These are phyloP conservation scores for Sporothrix mexicana DNA, from an alignment of 2,329 filamentous ascomycete genomes.

Conservation along the genomic window DNA sequence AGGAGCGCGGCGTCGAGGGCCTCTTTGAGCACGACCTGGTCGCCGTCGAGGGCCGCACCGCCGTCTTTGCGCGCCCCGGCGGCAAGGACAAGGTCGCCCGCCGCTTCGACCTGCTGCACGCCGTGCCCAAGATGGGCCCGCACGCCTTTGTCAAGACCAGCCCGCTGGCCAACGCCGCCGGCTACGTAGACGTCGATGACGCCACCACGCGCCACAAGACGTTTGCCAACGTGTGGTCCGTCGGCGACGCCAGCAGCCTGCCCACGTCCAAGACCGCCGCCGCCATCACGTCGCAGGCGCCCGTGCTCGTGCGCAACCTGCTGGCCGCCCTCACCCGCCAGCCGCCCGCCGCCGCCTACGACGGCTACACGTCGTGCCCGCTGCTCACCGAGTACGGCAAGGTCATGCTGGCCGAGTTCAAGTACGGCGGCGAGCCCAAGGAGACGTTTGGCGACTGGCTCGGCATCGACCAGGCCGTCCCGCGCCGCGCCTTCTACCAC, in stretches of 20 bases:
- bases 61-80: slow-evolving; percentile 54
- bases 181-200: slow-evolving; percentile 64
- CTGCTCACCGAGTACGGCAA: slow-evolving; percentile 52
- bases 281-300: slow-evolving; percentile 52
- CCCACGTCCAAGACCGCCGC: slow-evolving; percentile 60
- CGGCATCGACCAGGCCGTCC: slow-evolving; percentile 49
- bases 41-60: slow-evolving; percentile 58
- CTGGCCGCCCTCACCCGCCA: slow-evolving; percentile 46
- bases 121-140: slow-evolving; percentile 64
- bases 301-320: slow-evolving; percentile 52
- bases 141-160: slow-evolving; percentile 61
- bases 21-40: slow-evolving; percentile 64
- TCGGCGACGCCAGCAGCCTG: slow-evolving; percentile 63
- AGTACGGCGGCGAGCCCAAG: slow-evolving; percentile 53
- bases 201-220: slow-evolving; percentile 59
- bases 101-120: slow-evolving; percentile 62
- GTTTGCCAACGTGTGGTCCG: slow-evolving; percentile 63
- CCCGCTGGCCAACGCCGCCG: slow-evolving; percentile 59
- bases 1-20: slow-evolving; percentile 61
- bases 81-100: slow-evolving; percentile 52
- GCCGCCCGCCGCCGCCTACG: slow-evolving; percentile 46
- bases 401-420: slow-evolving; percentile 56
- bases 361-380: slow-evolving; percentile 55
- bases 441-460: slow-evolving; percentile 49
- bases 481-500: slow-evolving; percentile 49